These are phyloP conservation scores for Rhodotorula sp. DNA, from an alignment of 1,284 basidiomycete species.

Conservation along the genomic window DNA sequence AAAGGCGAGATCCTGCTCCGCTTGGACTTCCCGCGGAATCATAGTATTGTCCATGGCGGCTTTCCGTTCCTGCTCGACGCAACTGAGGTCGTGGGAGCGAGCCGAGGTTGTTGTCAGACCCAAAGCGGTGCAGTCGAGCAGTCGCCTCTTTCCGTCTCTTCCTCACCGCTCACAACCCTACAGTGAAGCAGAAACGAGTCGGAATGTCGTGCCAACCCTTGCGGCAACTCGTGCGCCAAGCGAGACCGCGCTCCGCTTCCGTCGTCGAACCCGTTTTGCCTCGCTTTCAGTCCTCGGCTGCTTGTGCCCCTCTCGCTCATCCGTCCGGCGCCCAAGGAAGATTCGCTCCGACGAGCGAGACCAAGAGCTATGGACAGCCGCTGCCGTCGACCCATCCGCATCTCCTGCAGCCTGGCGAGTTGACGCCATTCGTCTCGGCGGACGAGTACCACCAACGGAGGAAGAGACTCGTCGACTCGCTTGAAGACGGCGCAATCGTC, in stretches of 20 bases:
- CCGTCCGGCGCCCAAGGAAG: not conserved
- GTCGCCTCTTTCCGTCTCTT: too few relatives aligned
- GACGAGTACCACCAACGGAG: slow-evolving; percentile 81
- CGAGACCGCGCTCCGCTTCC: not conserved
- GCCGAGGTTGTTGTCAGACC: too few relatives aligned
- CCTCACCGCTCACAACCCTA: too few relatives aligned
- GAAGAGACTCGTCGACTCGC: slow-evolving; percentile 65
- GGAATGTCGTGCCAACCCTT: not conserved
- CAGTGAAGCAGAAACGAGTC: too few relatives aligned
- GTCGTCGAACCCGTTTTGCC: not conserved
- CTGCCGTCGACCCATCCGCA: slow-evolving; percentile 73
- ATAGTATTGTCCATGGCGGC: slow-evolving; percentile 40
- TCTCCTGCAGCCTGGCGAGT: slow-evolving; percentile 65
- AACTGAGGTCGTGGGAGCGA: too few relatives aligned
- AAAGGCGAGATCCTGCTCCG: slow-evolving; percentile 40
- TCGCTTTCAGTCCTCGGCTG: not conserved
- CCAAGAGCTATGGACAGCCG: slow-evolving; percentile 66
- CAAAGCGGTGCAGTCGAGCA: too few relatives aligned
- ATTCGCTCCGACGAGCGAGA: not conserved
- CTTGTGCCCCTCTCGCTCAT: slow-evolving; percentile 5
- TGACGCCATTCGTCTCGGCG: slow-evolving; percentile 79
- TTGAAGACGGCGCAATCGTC: slow-evolving; percentile 75
- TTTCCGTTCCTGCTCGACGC: too few relatives aligned
- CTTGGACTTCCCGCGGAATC: slow-evolving; percentile 41
- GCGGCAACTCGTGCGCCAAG: not conserved